Evolutionary conservation across 148 eudicot species (phyloP).

Genomic region (Chenopodium quinoa): DNA sequence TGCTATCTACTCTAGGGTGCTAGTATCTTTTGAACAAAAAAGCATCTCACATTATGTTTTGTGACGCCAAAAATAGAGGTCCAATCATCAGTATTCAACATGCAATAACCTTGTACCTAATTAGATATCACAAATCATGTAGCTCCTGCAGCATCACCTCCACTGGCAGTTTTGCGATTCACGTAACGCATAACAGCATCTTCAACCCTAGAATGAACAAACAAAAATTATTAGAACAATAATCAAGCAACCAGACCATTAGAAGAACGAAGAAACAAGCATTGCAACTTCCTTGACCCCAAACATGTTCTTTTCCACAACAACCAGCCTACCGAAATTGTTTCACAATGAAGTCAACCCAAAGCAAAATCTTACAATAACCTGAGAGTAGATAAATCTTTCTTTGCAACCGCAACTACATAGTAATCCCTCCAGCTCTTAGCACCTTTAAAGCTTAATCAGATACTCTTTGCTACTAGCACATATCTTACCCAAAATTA

Average conservation of each 20-base stretch:
- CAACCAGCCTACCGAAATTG: background rate
- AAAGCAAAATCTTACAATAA: background rate
- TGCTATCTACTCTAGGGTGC: background rate
- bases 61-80: background rate
- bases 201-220: slow-evolving; percentile 53
- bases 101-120: slow-evolving; percentile 4
- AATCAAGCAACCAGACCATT: background rate
- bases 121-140: slow-evolving; percentile 32
- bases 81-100: background rate
- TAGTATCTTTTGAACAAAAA: background rate
- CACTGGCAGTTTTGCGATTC: slow-evolving; percentile 63
- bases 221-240: background rate
- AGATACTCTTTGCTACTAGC: background rate
- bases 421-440: background rate
- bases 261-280: background rate
- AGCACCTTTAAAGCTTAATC: background rate
- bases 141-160: slow-evolving; percentile 54
- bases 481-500: background rate
- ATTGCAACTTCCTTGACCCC: background rate
- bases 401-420: background rate
- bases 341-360: background rate
- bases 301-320: background rate
- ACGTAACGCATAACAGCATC: slow-evolving; percentile 86
- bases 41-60: background rate
- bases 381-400: background rate